These are phyloP conservation scores for Posidonia australis DNA, from an alignment of 106 monocot genomes.

Conservation along the genomic window DNA sequence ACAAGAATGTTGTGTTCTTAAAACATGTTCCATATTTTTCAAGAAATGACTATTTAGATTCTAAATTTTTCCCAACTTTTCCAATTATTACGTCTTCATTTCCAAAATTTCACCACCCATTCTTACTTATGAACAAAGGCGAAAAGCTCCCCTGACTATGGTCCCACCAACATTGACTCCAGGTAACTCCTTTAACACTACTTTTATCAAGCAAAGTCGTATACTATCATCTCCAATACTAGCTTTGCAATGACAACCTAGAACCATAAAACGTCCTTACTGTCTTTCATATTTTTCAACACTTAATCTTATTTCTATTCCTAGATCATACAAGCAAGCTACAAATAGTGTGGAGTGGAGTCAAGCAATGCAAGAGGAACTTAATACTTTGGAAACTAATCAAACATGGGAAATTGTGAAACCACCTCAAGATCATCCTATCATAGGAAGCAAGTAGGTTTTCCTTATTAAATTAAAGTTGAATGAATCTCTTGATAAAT, in stretches of 20 bases:
- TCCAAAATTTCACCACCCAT: slow-evolving; percentile 2
- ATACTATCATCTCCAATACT: background rate
- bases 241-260: background rate
- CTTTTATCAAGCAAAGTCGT: too few species aligned
- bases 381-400: background rate
- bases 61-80: background rate
- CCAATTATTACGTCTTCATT: slow-evolving; percentile 2
- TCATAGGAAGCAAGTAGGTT: slow-evolving; percentile 4
- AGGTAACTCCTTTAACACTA: background rate
- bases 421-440: background rate
- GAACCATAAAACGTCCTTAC: background rate
- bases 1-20: too few species aligned
- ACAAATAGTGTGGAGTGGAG: slow-evolving; percentile 12
- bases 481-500: slow-evolving; percentile 18
- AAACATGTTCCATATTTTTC: too few species aligned
- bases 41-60: slow-evolving; percentile 6
- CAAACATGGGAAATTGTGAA: background rate
- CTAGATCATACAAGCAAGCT: too few species aligned
- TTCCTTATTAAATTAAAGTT: slow-evolving; percentile 8
- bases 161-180: background rate
- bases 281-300: slow-evolving; percentile 8
- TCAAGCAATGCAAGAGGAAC: slow-evolving; percentile 20
- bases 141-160: background rate
- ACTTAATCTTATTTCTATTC: slow-evolving; percentile 9
- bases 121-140: background rate